phyloP scores from a whole-genome alignment of 352 stramenopile species.

The Globisporangium cylindrosporum region DNA sequence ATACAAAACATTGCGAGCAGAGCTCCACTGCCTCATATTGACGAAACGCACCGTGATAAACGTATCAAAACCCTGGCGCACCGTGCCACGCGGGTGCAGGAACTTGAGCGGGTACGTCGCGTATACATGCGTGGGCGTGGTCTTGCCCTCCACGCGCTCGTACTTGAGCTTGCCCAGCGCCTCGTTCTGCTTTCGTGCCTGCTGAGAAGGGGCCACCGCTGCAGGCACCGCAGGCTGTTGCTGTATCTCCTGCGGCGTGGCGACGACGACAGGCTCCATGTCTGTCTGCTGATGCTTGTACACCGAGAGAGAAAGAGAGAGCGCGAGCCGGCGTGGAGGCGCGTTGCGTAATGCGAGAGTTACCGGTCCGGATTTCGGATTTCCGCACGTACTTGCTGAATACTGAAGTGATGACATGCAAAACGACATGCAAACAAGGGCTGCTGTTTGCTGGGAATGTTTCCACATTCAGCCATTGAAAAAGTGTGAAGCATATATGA shows the following conservation, averaged over 20 bases:
- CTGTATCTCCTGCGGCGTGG: not conserved
- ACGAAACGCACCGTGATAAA: conserved; percentile 59
- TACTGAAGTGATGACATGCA: not conserved
- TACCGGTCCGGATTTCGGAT: not conserved
- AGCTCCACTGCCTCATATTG: not conserved
- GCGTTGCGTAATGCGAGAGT: not conserved
- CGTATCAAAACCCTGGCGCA: conserved; percentile 63
- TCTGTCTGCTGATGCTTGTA: not conserved
- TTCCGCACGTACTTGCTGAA: not conserved
- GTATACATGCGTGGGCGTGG: conserved; percentile 67
- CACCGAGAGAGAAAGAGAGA: conserved; percentile 3
- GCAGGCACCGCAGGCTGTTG: not conserved
- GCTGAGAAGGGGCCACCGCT: conserved; percentile 5
- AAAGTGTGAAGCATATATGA: not conserved
- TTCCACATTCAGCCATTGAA: conserved; percentile 1
- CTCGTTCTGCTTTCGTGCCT: conserved; percentile 6
- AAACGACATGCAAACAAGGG: not conserved
- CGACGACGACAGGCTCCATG: conserved; percentile 4
- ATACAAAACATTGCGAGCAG: not conserved
- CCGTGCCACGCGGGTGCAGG: conserved; percentile 63
- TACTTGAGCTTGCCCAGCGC: conserved; percentile 59
- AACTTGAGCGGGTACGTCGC: conserved; percentile 88
- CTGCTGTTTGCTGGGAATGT: not conserved
- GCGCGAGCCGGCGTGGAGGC: not conserved
- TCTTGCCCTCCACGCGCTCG: conserved; percentile 60